These are phyloP conservation scores for Candida wancherniae DNA, from an alignment of 805 yeast species.

Conservation along the genomic window DNA sequence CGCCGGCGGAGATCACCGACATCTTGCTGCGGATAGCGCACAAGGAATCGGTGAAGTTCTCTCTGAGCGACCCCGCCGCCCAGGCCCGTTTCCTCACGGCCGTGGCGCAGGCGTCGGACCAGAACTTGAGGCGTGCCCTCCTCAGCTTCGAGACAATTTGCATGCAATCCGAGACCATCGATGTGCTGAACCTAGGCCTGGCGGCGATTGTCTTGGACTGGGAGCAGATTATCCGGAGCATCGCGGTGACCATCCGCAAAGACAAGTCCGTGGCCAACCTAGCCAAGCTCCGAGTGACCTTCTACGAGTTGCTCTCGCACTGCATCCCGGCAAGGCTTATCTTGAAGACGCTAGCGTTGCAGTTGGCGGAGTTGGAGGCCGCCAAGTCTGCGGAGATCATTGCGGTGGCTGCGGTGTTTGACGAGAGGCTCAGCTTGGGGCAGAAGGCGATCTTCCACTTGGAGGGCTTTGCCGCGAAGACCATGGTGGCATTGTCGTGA, in stretches of 20 bases:
- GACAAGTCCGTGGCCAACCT: constrained; percentile 61
- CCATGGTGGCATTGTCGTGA: constrained; percentile 53
- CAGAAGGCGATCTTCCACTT: constrained; percentile 87
- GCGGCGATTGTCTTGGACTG: constrained; percentile 74
- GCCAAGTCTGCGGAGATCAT: constrained; percentile 44
- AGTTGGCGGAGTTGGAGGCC: constrained; percentile 32
- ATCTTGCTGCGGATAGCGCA: constrained; percentile 54
- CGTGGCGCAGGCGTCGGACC: constrained; percentile 52
- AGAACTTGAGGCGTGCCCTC: constrained; percentile 75
- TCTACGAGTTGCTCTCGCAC: constrained; percentile 85
- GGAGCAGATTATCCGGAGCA: constrained; percentile 69
- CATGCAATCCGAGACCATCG: constrained; percentile 57
- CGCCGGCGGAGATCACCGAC: constrained; percentile 47
- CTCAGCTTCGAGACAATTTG: constrained; percentile 78
- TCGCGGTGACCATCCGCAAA: constrained; percentile 55
- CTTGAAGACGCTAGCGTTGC: constrained; percentile 52
- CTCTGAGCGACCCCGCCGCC: constrained; percentile 34
- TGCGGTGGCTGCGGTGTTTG: constrained; percentile 61
- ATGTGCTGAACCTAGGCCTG: constrained; percentile 21
- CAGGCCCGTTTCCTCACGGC: constrained; percentile 35
- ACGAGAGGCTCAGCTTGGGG: constrained; percentile 83
- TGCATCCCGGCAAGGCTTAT: constrained; percentile 89
- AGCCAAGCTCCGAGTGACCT: constrained; percentile 57
- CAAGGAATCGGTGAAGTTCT: constrained; percentile 48
- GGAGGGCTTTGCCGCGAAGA: constrained; percentile 88